Conservation (phyloP, 2,329 filamentous ascomycete species). For the Fusarium secorum region DNA sequence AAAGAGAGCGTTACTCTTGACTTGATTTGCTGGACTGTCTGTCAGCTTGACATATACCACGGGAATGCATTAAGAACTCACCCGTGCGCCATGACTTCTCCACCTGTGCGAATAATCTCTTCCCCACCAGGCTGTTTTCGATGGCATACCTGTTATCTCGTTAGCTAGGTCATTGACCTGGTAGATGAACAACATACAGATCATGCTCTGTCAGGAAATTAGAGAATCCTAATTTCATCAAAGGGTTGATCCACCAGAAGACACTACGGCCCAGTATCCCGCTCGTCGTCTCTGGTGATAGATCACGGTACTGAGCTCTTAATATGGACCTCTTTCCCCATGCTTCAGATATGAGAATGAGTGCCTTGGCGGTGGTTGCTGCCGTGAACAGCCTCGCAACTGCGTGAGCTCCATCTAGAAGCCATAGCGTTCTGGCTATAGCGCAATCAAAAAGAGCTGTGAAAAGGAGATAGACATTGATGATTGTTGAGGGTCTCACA, state of each 20-base stretch:
- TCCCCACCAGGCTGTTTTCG: neutral
- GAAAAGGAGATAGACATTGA: slow-evolving; percentile 17
- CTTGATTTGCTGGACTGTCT: neutral
- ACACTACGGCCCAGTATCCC: slow-evolving; percentile 9
- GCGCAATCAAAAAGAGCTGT: slow-evolving; percentile 5
- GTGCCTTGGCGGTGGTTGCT: neutral
- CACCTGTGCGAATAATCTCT: neutral
- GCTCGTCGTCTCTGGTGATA: slow-evolving; percentile 15
- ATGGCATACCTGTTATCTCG: neutral
- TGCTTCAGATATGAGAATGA: slow-evolving; percentile 7
- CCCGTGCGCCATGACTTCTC: neutral
- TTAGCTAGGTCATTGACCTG: neutral
- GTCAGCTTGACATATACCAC: neutral
- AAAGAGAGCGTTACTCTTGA: slow-evolving; percentile 5
- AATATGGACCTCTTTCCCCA: slow-evolving; percentile 19
- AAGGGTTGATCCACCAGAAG: slow-evolving; percentile 21
- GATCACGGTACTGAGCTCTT: slow-evolving; percentile 1
- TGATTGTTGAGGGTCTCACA: slow-evolving; percentile 14
- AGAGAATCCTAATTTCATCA: slow-evolving; percentile 13
- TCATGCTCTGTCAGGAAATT: slow-evolving; percentile 2
- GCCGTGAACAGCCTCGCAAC: slow-evolving; percentile 3
- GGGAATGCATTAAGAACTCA: neutral
- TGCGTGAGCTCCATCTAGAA: neutral
- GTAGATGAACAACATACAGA: neutral
- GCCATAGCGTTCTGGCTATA: slow-evolving; percentile 4